Percentiles rank a stretch among this genome's conserved stretches.
These are phyloP conservation scores for Sphagnum fallax DNA, from an alignment of 228 moss, liverwort and hornwort genomes.

Conservation along the genomic window DNA sequence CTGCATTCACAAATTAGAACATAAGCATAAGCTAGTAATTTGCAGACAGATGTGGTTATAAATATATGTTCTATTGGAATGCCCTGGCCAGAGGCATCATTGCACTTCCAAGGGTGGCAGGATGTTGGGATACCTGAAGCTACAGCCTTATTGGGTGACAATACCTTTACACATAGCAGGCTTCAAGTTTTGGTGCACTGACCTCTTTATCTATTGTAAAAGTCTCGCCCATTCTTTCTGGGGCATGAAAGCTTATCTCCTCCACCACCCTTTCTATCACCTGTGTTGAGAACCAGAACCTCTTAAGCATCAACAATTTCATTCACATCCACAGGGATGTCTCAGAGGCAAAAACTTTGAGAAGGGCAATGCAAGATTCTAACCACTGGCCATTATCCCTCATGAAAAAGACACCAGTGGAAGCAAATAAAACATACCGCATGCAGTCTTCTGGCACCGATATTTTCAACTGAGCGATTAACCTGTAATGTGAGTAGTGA, in stretches of 20 bases:
- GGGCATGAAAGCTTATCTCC: constrained; percentile 87
- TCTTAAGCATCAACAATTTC: too few species aligned
- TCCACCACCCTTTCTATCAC: constrained; percentile 90
- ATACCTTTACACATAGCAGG: neutral
- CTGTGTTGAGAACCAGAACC: constrained; percentile 9
- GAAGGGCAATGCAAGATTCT: too few species aligned
- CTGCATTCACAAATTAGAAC: constrained; percentile 15
- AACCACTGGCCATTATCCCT: too few species aligned
- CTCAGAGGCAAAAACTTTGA: too few species aligned
- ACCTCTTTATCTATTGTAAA: constrained; percentile 76
- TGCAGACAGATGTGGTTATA: neutral
- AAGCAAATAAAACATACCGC: constrained; percentile 24
- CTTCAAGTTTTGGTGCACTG: neutral
- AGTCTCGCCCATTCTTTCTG: constrained; percentile 58
- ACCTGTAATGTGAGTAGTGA: constrained; percentile 24
- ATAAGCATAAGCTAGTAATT: neutral
- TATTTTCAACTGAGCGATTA: constrained; percentile 78
- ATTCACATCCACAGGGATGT: too few species aligned
- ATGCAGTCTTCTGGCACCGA: constrained; percentile 79
- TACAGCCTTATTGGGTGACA: neutral
- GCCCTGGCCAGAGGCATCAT: neutral
- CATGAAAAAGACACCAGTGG: too few species aligned
- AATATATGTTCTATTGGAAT: neutral
- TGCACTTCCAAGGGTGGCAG: neutral
- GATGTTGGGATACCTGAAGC: neutral